phyloP scores from a whole-genome alignment of 768 basidiomycete species.

The Austroboletus eburneus region DNA sequence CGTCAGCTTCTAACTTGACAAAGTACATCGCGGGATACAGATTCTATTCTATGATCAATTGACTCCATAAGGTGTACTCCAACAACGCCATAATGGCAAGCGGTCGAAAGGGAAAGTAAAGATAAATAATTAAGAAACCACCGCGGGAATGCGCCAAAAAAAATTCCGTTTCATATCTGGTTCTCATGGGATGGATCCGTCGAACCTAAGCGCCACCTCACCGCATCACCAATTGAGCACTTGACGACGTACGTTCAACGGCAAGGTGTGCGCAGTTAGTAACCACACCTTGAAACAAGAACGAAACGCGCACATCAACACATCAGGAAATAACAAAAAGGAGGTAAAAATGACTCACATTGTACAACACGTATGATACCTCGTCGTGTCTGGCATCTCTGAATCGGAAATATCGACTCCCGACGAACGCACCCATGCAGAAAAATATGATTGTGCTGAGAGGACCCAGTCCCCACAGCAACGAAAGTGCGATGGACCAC shows the following conservation, averaged over 20 bases:
- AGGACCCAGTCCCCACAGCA: constrained; percentile 8
- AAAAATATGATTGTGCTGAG: constrained; percentile 6
- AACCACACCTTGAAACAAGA: constrained; percentile 6
- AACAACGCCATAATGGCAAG: too few species aligned
- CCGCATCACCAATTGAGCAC: constrained; percentile 3
- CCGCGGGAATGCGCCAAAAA: too few species aligned
- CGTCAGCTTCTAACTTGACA: too few species aligned
- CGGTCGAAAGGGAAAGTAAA: too few species aligned
- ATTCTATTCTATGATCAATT: too few species aligned
- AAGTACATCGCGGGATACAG: too few species aligned
- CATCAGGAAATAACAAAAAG: background rate
- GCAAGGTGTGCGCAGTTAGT: constrained; percentile 5
- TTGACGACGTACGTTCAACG: constrained; percentile 5
- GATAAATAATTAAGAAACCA: too few species aligned
- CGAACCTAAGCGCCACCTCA: background rate
- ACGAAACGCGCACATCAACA: background rate
- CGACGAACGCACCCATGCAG: constrained; percentile 13
- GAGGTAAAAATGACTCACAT: constrained; percentile 4
- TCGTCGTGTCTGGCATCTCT: constrained; percentile 9
- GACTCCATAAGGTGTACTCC: too few species aligned
- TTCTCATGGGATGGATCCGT: background rate
- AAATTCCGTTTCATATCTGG: too few species aligned
- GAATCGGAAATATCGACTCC: constrained; percentile 12
- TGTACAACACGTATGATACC: constrained; percentile 11
- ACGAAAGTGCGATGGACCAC: constrained; percentile 7